Percentiles rank a stretch among this genome's conserved stretches.
phyloP scores from a whole-genome alignment of 139 green algal species.

The Dunaliella primolecta region DNA sequence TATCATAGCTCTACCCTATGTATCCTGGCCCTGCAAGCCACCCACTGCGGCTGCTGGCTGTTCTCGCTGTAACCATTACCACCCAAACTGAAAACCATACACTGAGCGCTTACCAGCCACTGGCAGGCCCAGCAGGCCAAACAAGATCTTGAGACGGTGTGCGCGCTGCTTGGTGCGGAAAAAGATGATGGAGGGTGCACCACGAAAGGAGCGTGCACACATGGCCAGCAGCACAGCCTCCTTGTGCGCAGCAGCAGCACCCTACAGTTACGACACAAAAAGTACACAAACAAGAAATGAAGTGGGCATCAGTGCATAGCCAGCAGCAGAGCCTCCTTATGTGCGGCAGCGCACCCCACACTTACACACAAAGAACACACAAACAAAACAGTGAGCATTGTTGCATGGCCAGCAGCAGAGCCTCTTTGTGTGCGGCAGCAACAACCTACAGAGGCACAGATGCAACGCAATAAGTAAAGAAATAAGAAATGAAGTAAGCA shows the following conservation, averaged over 20 bases:
- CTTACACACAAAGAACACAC: too few relatives aligned
- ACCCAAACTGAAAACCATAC: too few relatives aligned
- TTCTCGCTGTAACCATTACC: too few relatives aligned
- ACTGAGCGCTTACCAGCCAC: slow-evolving; percentile 49
- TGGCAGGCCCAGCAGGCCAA: slow-evolving; percentile 81
- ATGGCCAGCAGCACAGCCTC: slow-evolving; percentile 89
- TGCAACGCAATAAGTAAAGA: not conserved
- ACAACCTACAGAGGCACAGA: slow-evolving; percentile 12
- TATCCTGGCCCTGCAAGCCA: too few relatives aligned
- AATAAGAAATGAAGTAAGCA: not conserved
- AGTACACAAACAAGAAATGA: not conserved
- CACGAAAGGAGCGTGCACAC: slow-evolving; percentile 63
- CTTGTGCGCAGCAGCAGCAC: slow-evolving; percentile 54
- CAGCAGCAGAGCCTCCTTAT: not conserved
- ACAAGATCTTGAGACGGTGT: slow-evolving; percentile 92
- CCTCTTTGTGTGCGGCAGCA: slow-evolving; percentile 74
- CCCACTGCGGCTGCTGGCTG: too few relatives aligned
- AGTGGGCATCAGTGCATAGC: not conserved
- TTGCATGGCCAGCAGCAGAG: slow-evolving; percentile 81
- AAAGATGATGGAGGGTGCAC: slow-evolving; percentile 86
- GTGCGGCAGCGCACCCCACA: not conserved
- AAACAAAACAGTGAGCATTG: too few relatives aligned
- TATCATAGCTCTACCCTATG: too few relatives aligned
- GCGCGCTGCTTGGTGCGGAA: slow-evolving; percentile 84
- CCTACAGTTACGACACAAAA: slow-evolving; percentile 7